Evolutionary conservation across 192 early-diverging fungal species (phyloP), one percentile per base, ranked within the genome.

Genomic region (Funneliformis mosseae): DNA sequence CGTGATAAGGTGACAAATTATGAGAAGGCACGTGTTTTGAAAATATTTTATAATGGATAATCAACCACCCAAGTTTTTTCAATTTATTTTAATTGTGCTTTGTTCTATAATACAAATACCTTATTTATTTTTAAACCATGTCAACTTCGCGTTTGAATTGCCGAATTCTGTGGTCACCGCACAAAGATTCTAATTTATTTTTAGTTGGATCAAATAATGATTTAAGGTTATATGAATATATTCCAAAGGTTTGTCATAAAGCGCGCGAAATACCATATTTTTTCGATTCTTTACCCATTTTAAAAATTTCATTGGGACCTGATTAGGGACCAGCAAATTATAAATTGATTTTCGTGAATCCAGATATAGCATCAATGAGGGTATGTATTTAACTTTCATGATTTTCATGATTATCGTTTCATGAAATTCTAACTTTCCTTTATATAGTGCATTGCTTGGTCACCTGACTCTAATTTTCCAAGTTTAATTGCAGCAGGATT

Each of bases 361-460:
- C 84, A 28, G 85, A 87, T 74, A 74, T 88, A 23, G 42, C 82
- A 3, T 78, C 83, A 25, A 85, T 90, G 86, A 88, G 87, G 84
- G 84, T 83, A 80, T n/a, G 41, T 79, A 38, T 43, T 78, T 74
- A 55, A 42, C 38, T 55, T 14, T 48, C 42, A 23, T 62, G 39
- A 7, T 68, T 3, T 14, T 28, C 43, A 46, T 28, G 41, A 25
- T 74, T 61, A 66, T 61, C 42, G 33, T 28, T 76, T 50, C 28
- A 18, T 50, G 23, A 48, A 10, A 0, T 43, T 21, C 74, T 18
- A 55, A 55, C 7, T 7, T 55, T 55, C 18, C 16, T 21, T n/a
- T 55, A 21, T 55, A 55, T 55, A 92, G 91, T 92, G 90, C 81
- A 90, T 90, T 62, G 89, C 88, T 59, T 92, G 91, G 91, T 91